Conservation (phyloP, 73 alveolate genomes). For the Paramecium pentaurelia region DNA sequence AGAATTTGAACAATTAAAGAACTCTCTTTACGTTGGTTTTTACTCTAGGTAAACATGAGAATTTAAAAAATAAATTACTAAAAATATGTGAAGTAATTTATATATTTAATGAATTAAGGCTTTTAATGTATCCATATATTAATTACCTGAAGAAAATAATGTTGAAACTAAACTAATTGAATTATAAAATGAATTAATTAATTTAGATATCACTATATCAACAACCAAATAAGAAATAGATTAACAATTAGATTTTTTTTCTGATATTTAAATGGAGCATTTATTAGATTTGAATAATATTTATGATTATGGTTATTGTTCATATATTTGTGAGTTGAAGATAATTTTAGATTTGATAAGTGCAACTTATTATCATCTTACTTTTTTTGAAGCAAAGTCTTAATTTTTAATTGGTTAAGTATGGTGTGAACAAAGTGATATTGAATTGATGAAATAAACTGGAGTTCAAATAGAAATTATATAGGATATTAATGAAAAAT, state of each 20-base stretch:
- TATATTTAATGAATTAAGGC: neutral
- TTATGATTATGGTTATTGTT: neutral
- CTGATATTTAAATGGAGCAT: neutral
- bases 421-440: slow-evolving; percentile 70
- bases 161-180: neutral
- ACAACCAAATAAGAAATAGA: neutral
- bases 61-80: slow-evolving; percentile 68
- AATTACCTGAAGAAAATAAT: slow-evolving; percentile 50
- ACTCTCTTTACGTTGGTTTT: slow-evolving; percentile 77
- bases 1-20: slow-evolving; percentile 69
- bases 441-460: slow-evolving; percentile 47
- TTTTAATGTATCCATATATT: slow-evolving; percentile 65
- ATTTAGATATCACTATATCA: neutral
- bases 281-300: neutral
- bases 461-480: slow-evolving; percentile 59
- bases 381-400: slow-evolving; percentile 58
- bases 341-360: neutral
- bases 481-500: slow-evolving; percentile 59
- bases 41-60: slow-evolving; percentile 73
- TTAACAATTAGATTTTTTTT: neutral
- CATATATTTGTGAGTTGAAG: neutral
- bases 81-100: slow-evolving; percentile 72
- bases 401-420: slow-evolving; percentile 64
- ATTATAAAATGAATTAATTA: neutral
- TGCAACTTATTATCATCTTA: neutral